Evolutionary conservation across 805 yeast genomes (phyloP).

Genomic region (Cyberlindnera americana): DNA sequence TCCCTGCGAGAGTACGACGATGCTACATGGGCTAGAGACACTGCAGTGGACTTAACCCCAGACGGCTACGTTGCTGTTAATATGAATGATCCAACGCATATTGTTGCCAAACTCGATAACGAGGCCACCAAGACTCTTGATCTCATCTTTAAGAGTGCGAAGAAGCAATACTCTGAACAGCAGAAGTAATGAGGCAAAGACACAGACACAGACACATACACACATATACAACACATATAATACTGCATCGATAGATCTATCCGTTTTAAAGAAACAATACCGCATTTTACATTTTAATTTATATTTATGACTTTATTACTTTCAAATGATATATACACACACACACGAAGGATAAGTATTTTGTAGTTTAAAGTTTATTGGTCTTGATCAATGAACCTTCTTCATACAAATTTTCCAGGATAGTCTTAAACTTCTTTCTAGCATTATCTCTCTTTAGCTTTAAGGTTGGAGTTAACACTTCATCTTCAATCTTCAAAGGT

Average conservation of each 20-base stretch:
- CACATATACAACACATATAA: no score
- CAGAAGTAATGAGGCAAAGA: slow-evolving; percentile 7
- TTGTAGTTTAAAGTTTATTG: slow-evolving; percentile 19
- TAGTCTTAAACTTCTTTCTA: slow-evolving; percentile 38
- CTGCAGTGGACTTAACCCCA: slow-evolving; percentile 42
- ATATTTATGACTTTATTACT: no score
- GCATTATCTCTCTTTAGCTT: slow-evolving; percentile 52
- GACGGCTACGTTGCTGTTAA: slow-evolving; percentile 41
- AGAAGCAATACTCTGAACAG: slow-evolving; percentile 26
- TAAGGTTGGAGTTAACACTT: slow-evolving; percentile 65
- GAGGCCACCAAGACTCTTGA: slow-evolving; percentile 39
- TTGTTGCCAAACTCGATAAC: slow-evolving; percentile 41
- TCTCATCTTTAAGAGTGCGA: slow-evolving; percentile 45
- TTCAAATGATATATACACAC: no score
- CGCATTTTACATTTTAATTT: no score
- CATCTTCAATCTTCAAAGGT: slow-evolving; percentile 58
- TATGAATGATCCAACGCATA: slow-evolving; percentile 39
- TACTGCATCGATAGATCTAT: no score
- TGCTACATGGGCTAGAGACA: slow-evolving; percentile 49
- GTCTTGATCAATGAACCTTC: slow-evolving; percentile 43
- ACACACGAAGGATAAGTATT: not conserved
- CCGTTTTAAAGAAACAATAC: no score
- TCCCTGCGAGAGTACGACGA: slow-evolving; percentile 43
- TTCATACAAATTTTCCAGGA: slow-evolving; percentile 42
- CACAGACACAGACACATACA: no score